Evolutionary conservation across 2,329 filamentous ascomycete genomes (phyloP), one percentile per base, ranked within the genome.

Genomic region (Alternaria angustiovoidea): DNA sequence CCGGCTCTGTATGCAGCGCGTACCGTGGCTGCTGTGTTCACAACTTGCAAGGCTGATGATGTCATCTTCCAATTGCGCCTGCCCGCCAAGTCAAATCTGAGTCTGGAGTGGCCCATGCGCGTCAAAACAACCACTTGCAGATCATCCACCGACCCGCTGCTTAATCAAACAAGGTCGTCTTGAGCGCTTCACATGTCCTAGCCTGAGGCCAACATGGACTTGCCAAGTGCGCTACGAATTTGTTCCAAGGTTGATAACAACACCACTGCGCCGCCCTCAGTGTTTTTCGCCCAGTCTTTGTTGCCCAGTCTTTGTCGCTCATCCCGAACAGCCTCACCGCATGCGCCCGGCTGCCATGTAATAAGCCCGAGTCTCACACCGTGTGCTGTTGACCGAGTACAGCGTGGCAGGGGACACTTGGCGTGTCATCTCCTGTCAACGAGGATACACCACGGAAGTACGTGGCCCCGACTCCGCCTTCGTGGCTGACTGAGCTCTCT

Each of bases 371-470:
- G 46, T 49, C 46, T 49, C 36, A 49, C n/a, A 8, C 36, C n/a
- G 36, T 20, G 36, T 20, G n/a, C 46, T 36, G 32, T 49, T 26
- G 46, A 38, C 32, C 5, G 16, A n/a, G 46, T 38, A 49, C 46
- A 38, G 46, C 46, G 46, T 49, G 32, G 46, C 46, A 49, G 24
- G 46, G 30, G 32, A n/a, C 20, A n/a, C 46, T 49, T n/a, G 46
- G 46, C 46, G 20, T 20, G 32, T 32, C 46, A 49, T 26, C 14
- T 38, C 7, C 20, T 49, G 2, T 49, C 46, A 14, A 26, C 46
- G 46, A 49, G 30, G 46, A 49, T 49, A 49, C 46, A 49, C 46
- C 46, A 49, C 46, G 46, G 32, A 49, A 24, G 46, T 6, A 38
- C 20, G 34, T 49, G 46, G 46, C 20, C 20, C 46, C 20, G 22